Percentiles rank a stretch among this genome's conserved stretches.
Conservation (phyloP, 805 yeast species). For the Saitoella complicata region DNA sequence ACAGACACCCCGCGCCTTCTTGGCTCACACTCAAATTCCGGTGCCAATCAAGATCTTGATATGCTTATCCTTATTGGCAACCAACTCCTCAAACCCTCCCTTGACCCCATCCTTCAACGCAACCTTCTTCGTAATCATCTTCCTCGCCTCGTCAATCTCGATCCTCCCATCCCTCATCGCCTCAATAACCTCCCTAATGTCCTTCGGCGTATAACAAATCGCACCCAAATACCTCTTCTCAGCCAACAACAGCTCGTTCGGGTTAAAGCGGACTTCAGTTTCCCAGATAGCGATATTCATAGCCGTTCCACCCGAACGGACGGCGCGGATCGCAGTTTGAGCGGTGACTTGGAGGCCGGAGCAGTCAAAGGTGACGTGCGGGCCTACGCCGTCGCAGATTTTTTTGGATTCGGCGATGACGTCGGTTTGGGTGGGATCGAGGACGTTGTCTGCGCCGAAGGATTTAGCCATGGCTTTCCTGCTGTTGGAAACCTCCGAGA, state of each 20-base stretch:
- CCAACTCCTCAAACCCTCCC: slow-evolving; percentile 36
- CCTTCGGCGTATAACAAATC: slow-evolving; percentile 41
- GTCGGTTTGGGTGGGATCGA: slow-evolving; percentile 32
- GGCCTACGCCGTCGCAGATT: slow-evolving; percentile 29
- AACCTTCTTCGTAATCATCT: slow-evolving; percentile 38
- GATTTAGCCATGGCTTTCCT: slow-evolving; percentile 26
- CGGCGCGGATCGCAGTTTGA: slow-evolving; percentile 33
- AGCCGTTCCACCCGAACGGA: slow-evolving; percentile 39
- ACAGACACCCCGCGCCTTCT: too few relatives aligned
- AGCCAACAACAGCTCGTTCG: slow-evolving; percentile 38
- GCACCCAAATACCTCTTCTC: slow-evolving; percentile 46
- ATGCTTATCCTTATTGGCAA: slow-evolving; percentile 37
- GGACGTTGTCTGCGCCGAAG: slow-evolving; percentile 24
- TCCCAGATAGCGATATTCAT: slow-evolving; percentile 53
- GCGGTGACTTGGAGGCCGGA: slow-evolving; percentile 41
- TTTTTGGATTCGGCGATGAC: slow-evolving; percentile 24
- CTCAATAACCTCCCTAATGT: slow-evolving; percentile 39
- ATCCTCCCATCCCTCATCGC: slow-evolving; percentile 35
- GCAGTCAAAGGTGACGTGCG: slow-evolving; percentile 35
- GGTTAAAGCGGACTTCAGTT: slow-evolving; percentile 31
- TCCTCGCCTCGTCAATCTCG: slow-evolving; percentile 25
- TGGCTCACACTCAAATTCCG: slow-evolving; percentile 1
- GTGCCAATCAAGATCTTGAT: slow-evolving; percentile 29
- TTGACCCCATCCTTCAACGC: slow-evolving; percentile 35
- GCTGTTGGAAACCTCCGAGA: slow-evolving; percentile 33